phyloP scores from a whole-genome alignment of 2,329 filamentous ascomycete species.

The Penicillium frequentans region DNA sequence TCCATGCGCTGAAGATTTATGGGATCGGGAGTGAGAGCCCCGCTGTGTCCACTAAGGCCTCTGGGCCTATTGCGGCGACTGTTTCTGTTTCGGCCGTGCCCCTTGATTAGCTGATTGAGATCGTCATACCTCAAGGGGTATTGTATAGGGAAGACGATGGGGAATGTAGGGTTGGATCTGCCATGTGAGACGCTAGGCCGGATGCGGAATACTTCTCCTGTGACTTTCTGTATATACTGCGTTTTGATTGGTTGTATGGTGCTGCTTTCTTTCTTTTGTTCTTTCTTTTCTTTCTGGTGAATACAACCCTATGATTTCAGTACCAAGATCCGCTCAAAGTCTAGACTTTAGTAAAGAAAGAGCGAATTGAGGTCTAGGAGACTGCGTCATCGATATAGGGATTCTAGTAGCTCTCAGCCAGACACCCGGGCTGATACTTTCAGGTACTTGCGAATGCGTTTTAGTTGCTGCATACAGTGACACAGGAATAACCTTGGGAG shows the following conservation, averaged over 20 bases:
- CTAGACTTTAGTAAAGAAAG: not conserved
- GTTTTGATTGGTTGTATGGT: not conserved
- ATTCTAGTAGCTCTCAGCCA: not conserved
- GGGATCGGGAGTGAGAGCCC: slow-evolving; percentile 24
- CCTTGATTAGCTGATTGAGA: slow-evolving; percentile 13
- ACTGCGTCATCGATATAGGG: not conserved
- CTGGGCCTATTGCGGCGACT: slow-evolving; percentile 10
- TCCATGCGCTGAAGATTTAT: slow-evolving; percentile 28
- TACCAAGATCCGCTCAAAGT: not conserved
- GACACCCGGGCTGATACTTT: not conserved
- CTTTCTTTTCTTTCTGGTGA: not conserved
- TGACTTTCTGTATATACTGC: not conserved
- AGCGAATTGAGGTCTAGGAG: not conserved
- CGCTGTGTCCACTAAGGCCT: not conserved
- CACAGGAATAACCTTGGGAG: too few species aligned
- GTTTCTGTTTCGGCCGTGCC: slow-evolving; percentile 18
- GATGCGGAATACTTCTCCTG: slow-evolving; percentile 3
- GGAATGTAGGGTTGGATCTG: slow-evolving; percentile 18
- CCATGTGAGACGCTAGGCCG: slow-evolving; percentile 16
- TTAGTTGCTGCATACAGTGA: too few species aligned
- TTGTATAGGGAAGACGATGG: not conserved
- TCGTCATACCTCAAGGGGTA: not conserved
- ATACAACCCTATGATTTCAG: not conserved
- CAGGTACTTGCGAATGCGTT: not conserved
- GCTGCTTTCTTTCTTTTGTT: not conserved